phyloP scores from a whole-genome alignment of 441 rosid genomes.

The Eruca vesicaria region DNA sequence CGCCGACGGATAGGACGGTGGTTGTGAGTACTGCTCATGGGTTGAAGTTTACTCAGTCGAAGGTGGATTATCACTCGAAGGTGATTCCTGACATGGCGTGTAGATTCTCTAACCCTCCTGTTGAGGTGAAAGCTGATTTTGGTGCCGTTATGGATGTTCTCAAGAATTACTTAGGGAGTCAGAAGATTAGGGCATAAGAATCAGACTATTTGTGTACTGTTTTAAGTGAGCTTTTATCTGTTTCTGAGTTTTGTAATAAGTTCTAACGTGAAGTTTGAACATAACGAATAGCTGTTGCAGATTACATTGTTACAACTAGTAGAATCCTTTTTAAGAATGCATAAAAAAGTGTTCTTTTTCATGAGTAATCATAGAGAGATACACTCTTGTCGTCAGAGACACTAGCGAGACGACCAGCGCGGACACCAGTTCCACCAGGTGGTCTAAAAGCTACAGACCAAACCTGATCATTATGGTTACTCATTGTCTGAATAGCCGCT shows the following conservation, averaged over 20 bases:
- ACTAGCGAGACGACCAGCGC: not conserved
- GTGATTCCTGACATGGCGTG: conserved; percentile 62
- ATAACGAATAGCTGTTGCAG: conserved; percentile 7
- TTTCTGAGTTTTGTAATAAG: conserved; percentile 31
- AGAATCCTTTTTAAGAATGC: not conserved
- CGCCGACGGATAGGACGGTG: conserved; percentile 49
- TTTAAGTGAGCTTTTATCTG: conserved; percentile 2
- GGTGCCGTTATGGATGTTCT: conserved; percentile 74
- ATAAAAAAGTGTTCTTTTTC: not conserved
- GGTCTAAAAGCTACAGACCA: not conserved
- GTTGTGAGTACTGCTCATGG: conserved; percentile 82
- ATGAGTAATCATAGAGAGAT: not conserved
- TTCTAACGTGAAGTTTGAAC: conserved; percentile 1
- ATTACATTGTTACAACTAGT: not conserved
- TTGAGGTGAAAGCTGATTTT: conserved; percentile 60
- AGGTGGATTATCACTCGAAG: conserved; percentile 66
- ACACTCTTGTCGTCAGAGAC: not conserved
- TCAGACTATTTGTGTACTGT: conserved; percentile 15
- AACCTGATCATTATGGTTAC: not conserved
- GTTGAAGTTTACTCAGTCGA: conserved; percentile 65
- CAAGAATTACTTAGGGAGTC: conserved; percentile 43
- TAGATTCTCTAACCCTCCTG: conserved; percentile 59
- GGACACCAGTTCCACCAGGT: not conserved
- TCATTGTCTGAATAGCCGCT: not conserved
- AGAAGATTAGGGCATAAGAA: conserved; percentile 36